Base-by-base conservation (phyloP, 768 basidiomycete genomes). In the Boletus tylopilopsis region DNA sequence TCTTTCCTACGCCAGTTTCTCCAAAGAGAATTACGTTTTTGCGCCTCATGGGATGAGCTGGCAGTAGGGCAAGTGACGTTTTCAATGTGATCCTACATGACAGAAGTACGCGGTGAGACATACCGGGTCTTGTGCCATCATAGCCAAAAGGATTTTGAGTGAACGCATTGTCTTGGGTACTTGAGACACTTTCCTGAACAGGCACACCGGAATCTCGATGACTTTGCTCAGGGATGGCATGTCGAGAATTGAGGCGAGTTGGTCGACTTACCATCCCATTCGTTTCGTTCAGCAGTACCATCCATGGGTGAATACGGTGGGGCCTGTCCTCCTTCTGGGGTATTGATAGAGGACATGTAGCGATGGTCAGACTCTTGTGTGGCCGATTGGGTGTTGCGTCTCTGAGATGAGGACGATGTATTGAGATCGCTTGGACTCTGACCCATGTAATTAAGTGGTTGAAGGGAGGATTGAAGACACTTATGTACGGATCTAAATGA, bases 21-120 rank as follows among this genome's bases (percentile, higher is more conserved):
- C 54, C 54, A 10, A 55, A 55, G 6, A 56, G 29, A n/a, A 55
- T 19, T 5, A 55, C 29, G 5, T 40, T 56, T 18, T 34, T 35
- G 40, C 40, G 40, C 13, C 19, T 21, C 5, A 11, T 32, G 47
- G 15, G 13, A 30, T 30, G 18, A n/a, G 29, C 32, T 50, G 13
- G 10, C 18, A 19, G 11, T 18, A 5, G 2, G 24, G 32, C 12
- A 3, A 6, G 8, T 13, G 24, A 13, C 12, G 16, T 21, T 19
- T 45, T 36, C 34, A 25, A 21, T 13, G 33, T 18, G n/a, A 22
- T 30, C 2, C 36, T 25, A 16, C 18, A 19, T 15, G 29, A 18
- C 30, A 19, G n/a, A n/a, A n/a, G 11, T 33, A 9, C 18, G 2
- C 9, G 6, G 18, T 19, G 2, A 5, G 19, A 51, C 42, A 2